Conservation (phyloP, 78 protist genomes). For the Thecamonas trahens region DNA sequence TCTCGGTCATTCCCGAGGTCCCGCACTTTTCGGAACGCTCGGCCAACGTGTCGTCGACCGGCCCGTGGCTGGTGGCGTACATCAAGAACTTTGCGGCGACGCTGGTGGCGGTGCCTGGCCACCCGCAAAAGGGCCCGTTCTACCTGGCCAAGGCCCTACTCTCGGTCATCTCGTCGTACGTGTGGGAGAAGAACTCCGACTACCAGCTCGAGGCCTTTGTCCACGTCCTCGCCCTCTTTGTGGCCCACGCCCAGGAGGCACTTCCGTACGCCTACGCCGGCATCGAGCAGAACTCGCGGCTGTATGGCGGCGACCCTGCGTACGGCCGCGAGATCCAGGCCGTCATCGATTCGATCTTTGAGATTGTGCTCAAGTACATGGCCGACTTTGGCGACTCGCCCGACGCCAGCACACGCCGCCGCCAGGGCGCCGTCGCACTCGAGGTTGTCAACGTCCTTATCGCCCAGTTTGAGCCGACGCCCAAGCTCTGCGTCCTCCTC, state of each 20-base stretch:
- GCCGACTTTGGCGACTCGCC: no score
- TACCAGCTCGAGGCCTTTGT: neutral
- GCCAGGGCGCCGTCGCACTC: no score
- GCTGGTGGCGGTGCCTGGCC: constrained; percentile 74
- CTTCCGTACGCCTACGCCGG: no score
- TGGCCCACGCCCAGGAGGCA: neutral
- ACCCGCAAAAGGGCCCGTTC: constrained; percentile 71
- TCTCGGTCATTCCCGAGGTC: constrained; percentile 58
- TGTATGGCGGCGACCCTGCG: no score
- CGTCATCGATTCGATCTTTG: no score
- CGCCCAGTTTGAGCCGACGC: no score
- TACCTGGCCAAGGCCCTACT: constrained; percentile 59
- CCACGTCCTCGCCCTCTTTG: neutral
- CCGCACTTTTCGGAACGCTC: neutral
- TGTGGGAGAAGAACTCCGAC: neutral
- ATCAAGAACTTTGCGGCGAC: neutral
- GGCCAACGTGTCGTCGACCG: constrained; percentile 29
- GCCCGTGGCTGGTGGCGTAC: constrained; percentile 30
- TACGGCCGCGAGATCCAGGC: no score
- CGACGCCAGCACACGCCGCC: no score
- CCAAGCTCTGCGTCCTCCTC: no score
- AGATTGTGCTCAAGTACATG: no score
- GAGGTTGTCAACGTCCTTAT: no score
- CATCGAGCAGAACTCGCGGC: no score
- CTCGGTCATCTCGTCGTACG: constrained; percentile 14